Conservation (phyloP, 345 rosid species). For the Balakata baccata region DNA sequence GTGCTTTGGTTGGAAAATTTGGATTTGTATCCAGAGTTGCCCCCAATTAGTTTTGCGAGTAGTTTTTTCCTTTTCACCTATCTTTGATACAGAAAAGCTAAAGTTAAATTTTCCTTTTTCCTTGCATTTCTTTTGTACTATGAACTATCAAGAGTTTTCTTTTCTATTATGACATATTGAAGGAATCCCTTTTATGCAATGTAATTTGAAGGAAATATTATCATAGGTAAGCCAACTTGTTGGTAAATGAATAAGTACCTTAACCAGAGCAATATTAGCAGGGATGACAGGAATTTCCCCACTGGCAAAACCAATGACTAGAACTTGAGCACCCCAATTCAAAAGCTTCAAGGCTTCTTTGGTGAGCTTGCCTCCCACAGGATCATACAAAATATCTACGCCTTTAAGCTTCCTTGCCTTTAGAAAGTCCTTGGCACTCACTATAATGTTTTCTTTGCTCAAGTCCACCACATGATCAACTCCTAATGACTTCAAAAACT, state of each 20-base stretch:
- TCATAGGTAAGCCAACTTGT: background rate
- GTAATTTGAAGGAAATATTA: background rate
- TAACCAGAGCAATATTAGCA: slow-evolving; percentile 83
- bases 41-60: background rate
- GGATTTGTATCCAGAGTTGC: background rate
- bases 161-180: background rate
- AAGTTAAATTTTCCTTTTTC: background rate
- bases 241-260: slow-evolving; percentile 40
- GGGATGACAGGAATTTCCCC: slow-evolving; percentile 83
- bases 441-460: slow-evolving; percentile 55
- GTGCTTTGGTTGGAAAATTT: background rate
- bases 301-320: slow-evolving; percentile 88
- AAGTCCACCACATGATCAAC: slow-evolving; percentile 81
- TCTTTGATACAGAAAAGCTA: background rate
- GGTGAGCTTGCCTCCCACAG: slow-evolving; percentile 80
- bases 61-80: background rate
- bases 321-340: slow-evolving; percentile 91
- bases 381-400: slow-evolving; percentile 82
- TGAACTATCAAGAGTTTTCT: background rate
- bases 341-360: slow-evolving; percentile 76
- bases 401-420: slow-evolving; percentile 73
- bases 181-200: background rate
- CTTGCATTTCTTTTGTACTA: background rate
- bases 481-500: slow-evolving; percentile 67
- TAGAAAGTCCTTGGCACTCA: slow-evolving; percentile 71